These are phyloP conservation scores for Sambucus nigra DNA, from an alignment of 129 eudicot species.

Conservation along the genomic window DNA sequence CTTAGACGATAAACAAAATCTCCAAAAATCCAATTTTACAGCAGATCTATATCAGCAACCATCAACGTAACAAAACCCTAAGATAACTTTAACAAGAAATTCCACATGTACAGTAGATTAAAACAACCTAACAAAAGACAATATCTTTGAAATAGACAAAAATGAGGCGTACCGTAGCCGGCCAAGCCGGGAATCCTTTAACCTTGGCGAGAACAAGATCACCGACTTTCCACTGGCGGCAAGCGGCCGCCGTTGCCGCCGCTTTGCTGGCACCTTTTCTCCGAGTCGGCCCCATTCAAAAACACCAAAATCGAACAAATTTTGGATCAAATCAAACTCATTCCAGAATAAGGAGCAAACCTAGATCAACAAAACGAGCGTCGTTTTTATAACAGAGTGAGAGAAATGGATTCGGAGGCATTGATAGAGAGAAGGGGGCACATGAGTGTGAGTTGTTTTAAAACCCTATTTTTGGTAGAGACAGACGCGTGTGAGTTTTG, in stretches of 20 bases:
- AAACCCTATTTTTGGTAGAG: slow-evolving; percentile 18
- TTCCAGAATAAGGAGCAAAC: neutral
- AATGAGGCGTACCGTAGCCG: slow-evolving; percentile 65
- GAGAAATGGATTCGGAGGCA: slow-evolving; percentile 23
- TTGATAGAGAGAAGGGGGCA: slow-evolving; percentile 24
- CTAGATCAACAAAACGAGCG: slow-evolving; percentile 11
- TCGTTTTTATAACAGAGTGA: slow-evolving; percentile 13
- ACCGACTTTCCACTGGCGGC: slow-evolving; percentile 87
- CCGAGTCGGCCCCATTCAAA: slow-evolving; percentile 81
- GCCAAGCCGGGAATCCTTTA: slow-evolving; percentile 98
- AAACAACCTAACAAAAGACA: too few species aligned
- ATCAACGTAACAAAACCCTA: too few species aligned
- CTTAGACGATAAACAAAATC: too few species aligned
- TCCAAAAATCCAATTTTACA: too few species aligned
- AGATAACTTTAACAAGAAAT: too few species aligned
- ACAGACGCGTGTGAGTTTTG: slow-evolving; percentile 11
- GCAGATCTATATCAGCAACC: too few species aligned
- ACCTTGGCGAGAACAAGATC: slow-evolving; percentile 97
- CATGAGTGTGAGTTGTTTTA: slow-evolving; percentile 9
- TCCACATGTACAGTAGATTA: too few species aligned
- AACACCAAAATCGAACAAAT: neutral
- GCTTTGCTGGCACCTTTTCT: slow-evolving; percentile 67
- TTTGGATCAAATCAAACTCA: slow-evolving; percentile 18
- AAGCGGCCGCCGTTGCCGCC: slow-evolving; percentile 72
- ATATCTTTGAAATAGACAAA: neutral